Conservation (phyloP, 805 yeast genomes). For the Kuraishia ogatae region DNA sequence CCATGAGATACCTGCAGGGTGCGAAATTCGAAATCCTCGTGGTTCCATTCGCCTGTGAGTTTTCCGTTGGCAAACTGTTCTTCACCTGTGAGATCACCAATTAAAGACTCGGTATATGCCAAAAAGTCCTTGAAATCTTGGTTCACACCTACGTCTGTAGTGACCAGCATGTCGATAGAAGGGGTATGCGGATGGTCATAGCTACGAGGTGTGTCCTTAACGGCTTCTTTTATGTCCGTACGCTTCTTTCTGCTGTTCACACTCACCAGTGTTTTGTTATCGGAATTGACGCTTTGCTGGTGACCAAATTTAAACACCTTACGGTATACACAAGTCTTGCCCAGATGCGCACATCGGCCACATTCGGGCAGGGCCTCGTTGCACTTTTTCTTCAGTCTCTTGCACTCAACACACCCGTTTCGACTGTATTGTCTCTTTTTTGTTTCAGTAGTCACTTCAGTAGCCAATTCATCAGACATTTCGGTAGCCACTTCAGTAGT, state of each 20-base stretch:
- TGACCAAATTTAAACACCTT: constrained; percentile 18
- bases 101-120: background rate
- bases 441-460: background rate
- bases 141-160: background rate
- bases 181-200: background rate
- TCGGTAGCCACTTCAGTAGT: background rate
- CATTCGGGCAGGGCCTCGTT: constrained; percentile 24
- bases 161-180: background rate
- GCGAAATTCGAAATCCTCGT: background rate
- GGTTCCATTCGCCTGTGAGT: background rate
- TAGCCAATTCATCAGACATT: background rate
- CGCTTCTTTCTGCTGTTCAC: background rate
- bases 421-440: constrained; percentile 21
- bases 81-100: background rate
- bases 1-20: background rate
- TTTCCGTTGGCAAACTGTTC: background rate
- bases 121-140: background rate
- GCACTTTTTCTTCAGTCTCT: constrained; percentile 29
- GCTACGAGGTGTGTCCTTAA: no score
- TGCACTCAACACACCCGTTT: constrained; percentile 32
- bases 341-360: constrained; percentile 25
- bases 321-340: constrained; percentile 24
- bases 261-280: background rate
- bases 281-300: background rate
- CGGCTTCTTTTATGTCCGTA: no score